A percentile compares a stretch with the other conserved stretches of the same genome.
These are phyloP conservation scores for Tulasnella sp. DNA, from an alignment of 768 basidiomycete genomes.

Conservation along the genomic window DNA sequence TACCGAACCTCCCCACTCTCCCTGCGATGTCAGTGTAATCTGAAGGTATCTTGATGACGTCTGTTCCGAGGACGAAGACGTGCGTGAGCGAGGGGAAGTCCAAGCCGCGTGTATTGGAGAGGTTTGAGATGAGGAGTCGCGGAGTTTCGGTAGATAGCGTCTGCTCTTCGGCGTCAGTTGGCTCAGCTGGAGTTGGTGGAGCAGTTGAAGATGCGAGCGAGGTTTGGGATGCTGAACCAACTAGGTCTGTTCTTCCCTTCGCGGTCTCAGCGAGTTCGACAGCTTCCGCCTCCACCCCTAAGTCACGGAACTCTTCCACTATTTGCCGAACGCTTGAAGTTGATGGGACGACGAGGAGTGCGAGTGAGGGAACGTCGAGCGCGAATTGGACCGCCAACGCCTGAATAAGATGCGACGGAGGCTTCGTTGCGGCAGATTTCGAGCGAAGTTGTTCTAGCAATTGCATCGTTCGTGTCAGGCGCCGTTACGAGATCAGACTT, in stretches of 20 bases:
- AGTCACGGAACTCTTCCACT: not conserved
- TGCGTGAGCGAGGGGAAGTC: conserved; percentile 24
- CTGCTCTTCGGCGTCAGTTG: not conserved
- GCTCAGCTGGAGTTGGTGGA: not conserved
- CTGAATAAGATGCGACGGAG: not conserved
- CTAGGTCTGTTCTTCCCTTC: conserved; percentile 12
- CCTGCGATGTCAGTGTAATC: conserved; percentile 20
- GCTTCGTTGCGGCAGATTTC: not conserved
- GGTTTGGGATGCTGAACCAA: not conserved
- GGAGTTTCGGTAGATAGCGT: not conserved
- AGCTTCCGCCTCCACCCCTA: conserved; percentile 9
- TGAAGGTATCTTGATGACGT: not conserved
- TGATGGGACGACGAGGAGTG: conserved; percentile 17
- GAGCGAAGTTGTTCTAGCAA: not conserved
- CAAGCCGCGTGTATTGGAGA: conserved; percentile 7
- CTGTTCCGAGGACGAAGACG: conserved; percentile 12
- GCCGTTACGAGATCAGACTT: too few relatives aligned
- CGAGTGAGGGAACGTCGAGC: conserved; percentile 21
- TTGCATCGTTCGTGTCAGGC: conserved; percentile 8
- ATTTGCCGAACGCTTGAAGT: conserved; percentile 14
- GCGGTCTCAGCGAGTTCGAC: conserved; percentile 1
- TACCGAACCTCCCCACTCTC: conserved; percentile 15
- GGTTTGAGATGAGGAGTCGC: conserved; percentile 22
- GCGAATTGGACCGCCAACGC: conserved; percentile 15
- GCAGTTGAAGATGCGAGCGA: too few relatives aligned